phyloP scores from a whole-genome alignment of 768 basidiomycete genomes.

The Russula foetens region DNA sequence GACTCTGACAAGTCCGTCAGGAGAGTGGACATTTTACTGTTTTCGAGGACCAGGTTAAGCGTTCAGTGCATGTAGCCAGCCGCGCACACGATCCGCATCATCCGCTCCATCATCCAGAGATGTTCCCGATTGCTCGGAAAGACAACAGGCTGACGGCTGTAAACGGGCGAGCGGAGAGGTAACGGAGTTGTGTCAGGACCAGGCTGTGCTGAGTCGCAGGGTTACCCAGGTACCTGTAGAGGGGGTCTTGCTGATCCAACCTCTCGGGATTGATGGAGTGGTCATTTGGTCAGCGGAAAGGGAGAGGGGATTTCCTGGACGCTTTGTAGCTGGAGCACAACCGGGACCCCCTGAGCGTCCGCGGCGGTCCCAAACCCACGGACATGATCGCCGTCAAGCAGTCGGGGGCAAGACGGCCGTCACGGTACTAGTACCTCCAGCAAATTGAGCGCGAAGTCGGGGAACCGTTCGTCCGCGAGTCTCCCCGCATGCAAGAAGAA shows the following conservation, averaged over 20 bases:
- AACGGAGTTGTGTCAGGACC: background rate
- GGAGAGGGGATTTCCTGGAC: background rate
- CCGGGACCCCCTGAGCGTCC: background rate
- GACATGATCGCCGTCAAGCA: background rate
- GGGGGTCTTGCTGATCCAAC: slow-evolving; percentile 1
- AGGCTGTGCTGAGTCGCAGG: too few species aligned
- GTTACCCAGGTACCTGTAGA: background rate
- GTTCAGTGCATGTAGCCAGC: too few species aligned
- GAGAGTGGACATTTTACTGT: too few species aligned
- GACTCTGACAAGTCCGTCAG: too few species aligned
- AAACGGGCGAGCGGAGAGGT: background rate
- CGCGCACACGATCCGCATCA: too few species aligned
- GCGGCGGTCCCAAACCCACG: background rate
- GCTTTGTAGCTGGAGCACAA: background rate
- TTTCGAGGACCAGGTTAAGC: too few species aligned
- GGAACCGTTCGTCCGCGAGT: background rate
- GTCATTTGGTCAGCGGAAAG: background rate
- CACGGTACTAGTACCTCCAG: background rate
- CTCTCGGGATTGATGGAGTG: slow-evolving; percentile 1
- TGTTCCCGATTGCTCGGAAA: background rate
- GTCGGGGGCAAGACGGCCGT: background rate
- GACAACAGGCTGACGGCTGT: background rate
- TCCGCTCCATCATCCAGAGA: too few species aligned
- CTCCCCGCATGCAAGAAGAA: background rate
- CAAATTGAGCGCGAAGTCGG: background rate